Conservation (phyloP, 2,329 filamentous ascomycete species). For the Cadophora gregata region DNA sequence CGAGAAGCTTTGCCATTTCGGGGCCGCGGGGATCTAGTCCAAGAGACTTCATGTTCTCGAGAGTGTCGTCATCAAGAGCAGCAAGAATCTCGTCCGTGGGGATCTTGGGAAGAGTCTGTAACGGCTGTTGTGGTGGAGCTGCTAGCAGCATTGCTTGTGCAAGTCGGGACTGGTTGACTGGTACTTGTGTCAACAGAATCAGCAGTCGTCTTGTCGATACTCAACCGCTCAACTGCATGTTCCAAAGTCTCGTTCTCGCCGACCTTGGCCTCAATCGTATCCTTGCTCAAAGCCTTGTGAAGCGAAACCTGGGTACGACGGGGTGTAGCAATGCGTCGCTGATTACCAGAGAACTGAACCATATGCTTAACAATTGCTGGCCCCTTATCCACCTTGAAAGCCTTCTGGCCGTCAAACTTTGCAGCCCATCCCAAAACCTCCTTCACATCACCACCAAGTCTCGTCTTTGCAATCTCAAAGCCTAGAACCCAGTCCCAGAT, state of each 20-base stretch:
- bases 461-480: constrained; percentile 1
- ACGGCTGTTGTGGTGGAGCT: not conserved
- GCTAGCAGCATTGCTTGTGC: not conserved
- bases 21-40: not conserved
- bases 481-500: not conserved
- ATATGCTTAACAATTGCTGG: not conserved
- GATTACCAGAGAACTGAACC: not conserved
- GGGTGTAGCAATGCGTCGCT: not conserved
- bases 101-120: not conserved
- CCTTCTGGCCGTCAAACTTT: not conserved
- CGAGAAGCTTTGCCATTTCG: not conserved
- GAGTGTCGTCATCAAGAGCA: not conserved
- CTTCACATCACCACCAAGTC: constrained; percentile 5
- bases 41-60: not conserved
- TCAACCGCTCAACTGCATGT: not conserved
- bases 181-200: not conserved
- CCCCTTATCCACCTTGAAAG: not conserved
- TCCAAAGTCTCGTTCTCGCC: not conserved
- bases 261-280: not conserved
- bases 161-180: not conserved
- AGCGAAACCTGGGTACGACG: not conserved
- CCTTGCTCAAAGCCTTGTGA: not conserved
- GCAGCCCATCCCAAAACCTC: constrained; percentile 8
- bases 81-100: not conserved
- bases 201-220: not conserved